Conservation (phyloP, 306 rosid genomes). For the Pterocarpus santalinus region DNA sequence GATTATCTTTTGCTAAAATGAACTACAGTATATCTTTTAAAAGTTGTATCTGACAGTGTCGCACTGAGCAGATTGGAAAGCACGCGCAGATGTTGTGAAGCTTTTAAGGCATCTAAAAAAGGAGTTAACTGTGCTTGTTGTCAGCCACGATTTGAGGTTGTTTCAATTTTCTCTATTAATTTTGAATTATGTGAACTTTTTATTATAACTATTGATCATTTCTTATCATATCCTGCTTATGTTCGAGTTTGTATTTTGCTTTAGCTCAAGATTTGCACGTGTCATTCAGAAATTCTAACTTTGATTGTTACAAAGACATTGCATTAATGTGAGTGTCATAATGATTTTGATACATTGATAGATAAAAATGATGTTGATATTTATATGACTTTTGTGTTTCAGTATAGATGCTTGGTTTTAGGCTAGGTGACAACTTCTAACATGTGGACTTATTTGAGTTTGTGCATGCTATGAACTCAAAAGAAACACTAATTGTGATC, state of each 20-base stretch:
- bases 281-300: constrained; percentile 12
- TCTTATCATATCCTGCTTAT: constrained; percentile 6
- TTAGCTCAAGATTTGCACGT: neutral
- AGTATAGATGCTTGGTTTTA: neutral
- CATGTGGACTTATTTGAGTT: neutral
- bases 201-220: constrained; percentile 33
- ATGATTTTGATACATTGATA: neutral
- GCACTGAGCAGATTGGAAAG: constrained; percentile 84
- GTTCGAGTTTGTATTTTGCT: neutral
- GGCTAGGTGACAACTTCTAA: neutral
- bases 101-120: constrained; percentile 85
- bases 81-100: constrained; percentile 89
- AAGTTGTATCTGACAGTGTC: constrained; percentile 37
- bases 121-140: constrained; percentile 82
- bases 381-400: neutral
- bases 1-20: neutral
- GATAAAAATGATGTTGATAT: neutral
- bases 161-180: constrained; percentile 28
- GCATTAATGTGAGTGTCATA: neutral
- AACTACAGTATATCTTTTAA: constrained; percentile 18
- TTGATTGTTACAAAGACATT: constrained; percentile 11
- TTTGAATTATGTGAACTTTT: constrained; percentile 26
- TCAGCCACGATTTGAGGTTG: constrained; percentile 92
- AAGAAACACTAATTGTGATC: neutral
- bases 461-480: constrained; percentile 1